Conservation (phyloP, 495 filamentous ascomycete species). For the Pseudoneurospora amorphoporcata region DNA sequence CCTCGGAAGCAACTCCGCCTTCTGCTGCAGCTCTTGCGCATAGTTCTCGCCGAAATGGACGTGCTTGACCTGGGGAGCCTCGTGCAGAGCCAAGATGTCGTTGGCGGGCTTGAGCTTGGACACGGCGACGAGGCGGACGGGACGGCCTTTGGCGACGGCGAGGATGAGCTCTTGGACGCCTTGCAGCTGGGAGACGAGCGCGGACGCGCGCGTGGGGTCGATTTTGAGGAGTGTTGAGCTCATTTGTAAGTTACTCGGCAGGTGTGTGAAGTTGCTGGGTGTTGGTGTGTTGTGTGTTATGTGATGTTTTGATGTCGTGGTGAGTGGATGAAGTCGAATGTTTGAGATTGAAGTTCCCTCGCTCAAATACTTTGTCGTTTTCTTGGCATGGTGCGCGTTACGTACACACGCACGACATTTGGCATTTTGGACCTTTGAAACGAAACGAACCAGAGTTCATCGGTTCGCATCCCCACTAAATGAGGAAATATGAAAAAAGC, state of each 20-base stretch:
- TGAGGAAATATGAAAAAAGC: not conserved
- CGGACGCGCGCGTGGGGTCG: slow-evolving; percentile 38
- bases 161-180: slow-evolving; percentile 33
- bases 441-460: too few relatives aligned
- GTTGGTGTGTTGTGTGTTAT: not conserved
- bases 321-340: not conserved
- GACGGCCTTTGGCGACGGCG: slow-evolving; percentile 34
- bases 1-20: slow-evolving; percentile 66
- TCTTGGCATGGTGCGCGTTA: too few relatives aligned
- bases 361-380: too few relatives aligned
- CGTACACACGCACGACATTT: too few relatives aligned
- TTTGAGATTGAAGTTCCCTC: not conserved
- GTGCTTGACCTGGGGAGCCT: slow-evolving; percentile 43
- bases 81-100: slow-evolving; percentile 77
- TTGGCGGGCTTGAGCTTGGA: slow-evolving; percentile 87
- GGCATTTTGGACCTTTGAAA: too few relatives aligned
- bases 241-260: not conserved
- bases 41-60: slow-evolving; percentile 96
- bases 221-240: slow-evolving; percentile 28
- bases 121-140: slow-evolving; percentile 76
- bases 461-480: too few relatives aligned
- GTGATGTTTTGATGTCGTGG: not conserved
- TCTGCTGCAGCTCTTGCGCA: slow-evolving; percentile 80
- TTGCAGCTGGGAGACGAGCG: slow-evolving; percentile 37
- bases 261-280: not conserved